Base-by-base conservation (phyloP, 257 asterid species). In the Solanum appendiculatum region DNA sequence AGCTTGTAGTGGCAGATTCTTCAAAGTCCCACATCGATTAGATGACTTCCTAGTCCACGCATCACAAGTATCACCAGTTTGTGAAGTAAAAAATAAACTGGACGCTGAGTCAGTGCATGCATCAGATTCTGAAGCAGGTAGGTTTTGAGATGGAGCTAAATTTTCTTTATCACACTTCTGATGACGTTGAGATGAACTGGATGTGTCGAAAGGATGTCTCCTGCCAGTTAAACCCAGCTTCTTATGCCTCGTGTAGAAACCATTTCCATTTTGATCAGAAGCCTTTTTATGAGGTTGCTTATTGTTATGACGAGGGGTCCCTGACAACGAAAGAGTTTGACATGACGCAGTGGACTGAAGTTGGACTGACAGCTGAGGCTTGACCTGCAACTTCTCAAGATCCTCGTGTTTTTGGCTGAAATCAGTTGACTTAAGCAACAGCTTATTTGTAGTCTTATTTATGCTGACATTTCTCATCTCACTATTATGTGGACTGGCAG, bases 161-260 rank as follows among this genome's bases (percentile, higher is more conserved):
- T 95, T 92, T 91, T 93, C 98, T 82, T 92, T 91, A 64, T 91
- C 89, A 84, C 89, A 89, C 63, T 66, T 82, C 83, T 69, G 78
- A 40, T 34, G 88, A 75, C 83, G 23, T 46, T 86, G 90, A 86
- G 90, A 81, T 31, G 86, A 46, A 44, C 83, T 70, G 31, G 77
- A 58, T 86, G 86, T 70, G 58, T 90, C 86, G 27, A 78, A 39
- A 56, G 90, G 37, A 51, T 87, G 87, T 84, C 37, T 88, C 82
- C 87, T 82, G 27, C 93, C 93, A 56, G 89, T 88, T 87, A 85
- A 82, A 86, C 91, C 91, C 75, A 81, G 91, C 86, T 88, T 92
- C 91, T 89, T 89, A 66, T 85, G 93, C 72, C 72, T 89, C 31
- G 54, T 74, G 81, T 81, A 56, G 31, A 90, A 82, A 81, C 88